Conservation (phyloP, 1,284 basidiomycete genomes). For the Gymnopus androsaceus region DNA sequence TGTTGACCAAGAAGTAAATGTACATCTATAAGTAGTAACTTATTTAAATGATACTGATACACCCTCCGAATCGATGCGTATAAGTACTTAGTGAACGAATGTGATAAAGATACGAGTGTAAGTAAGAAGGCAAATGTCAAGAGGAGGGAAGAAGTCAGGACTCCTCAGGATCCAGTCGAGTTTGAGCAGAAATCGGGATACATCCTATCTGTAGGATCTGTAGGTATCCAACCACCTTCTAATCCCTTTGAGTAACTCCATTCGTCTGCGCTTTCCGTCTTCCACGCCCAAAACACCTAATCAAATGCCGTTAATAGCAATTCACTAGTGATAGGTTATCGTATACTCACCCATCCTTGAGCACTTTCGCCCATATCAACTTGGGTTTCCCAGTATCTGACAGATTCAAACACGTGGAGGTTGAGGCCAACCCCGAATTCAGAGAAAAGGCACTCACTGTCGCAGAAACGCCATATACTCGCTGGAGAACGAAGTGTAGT, state of each 20-base stretch:
- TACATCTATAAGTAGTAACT: too few species aligned
- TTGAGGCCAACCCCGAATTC: too few species aligned
- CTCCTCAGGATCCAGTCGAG: neutral
- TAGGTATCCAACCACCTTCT: slow-evolving; percentile 67
- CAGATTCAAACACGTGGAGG: too few species aligned
- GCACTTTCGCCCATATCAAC: slow-evolving; percentile 62
- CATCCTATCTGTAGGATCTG: slow-evolving; percentile 56
- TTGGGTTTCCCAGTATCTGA: slow-evolving; percentile 84
- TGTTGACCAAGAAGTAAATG: too few species aligned
- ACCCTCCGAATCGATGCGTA: too few species aligned
- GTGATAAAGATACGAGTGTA: neutral
- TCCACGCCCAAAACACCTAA: slow-evolving; percentile 77
- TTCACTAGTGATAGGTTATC: neutral
- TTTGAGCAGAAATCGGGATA: slow-evolving; percentile 5
- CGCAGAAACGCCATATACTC: slow-evolving; percentile 67
- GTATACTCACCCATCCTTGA: slow-evolving; percentile 59
- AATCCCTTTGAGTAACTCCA: slow-evolving; percentile 70
- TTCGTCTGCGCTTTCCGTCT: slow-evolving; percentile 76
- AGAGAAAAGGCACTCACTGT: slow-evolving; percentile 48
- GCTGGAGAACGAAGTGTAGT: slow-evolving; percentile 55
- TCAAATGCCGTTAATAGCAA: neutral
- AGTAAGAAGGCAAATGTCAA: neutral
- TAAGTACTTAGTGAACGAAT: neutral
- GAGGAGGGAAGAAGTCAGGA: neutral
- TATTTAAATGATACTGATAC: too few species aligned